phyloP scores from a whole-genome alignment of 352 stramenopile species.

The Globisporangium cederbergense region DNA sequence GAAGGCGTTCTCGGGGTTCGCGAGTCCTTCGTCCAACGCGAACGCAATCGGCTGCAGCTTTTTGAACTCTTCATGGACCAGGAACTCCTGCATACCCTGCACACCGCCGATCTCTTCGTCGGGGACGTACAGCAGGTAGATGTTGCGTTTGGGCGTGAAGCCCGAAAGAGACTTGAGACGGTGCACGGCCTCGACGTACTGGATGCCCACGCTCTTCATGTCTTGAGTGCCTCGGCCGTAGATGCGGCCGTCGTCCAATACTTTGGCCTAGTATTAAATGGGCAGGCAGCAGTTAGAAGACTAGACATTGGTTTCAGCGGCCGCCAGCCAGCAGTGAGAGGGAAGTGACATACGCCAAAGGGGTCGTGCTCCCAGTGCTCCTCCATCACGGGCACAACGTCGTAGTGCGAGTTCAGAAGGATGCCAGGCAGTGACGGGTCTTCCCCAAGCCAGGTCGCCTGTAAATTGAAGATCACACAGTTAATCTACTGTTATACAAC shows the following conservation, averaged over 20 bases:
- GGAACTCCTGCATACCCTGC: slow-evolving; percentile 91
- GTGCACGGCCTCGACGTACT: slow-evolving; percentile 92
- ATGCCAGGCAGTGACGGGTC: slow-evolving; percentile 79
- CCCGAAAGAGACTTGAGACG: slow-evolving; percentile 45
- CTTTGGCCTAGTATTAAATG: slow-evolving; percentile 30
- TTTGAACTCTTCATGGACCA: slow-evolving; percentile 83
- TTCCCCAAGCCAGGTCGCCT: slow-evolving; percentile 73
- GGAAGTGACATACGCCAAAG: slow-evolving; percentile 53
- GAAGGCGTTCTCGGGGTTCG: slow-evolving; percentile 85
- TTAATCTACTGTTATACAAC: too few species aligned
- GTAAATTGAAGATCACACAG: too few species aligned
- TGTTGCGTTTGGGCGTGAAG: slow-evolving; percentile 82
- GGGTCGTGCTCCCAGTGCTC: slow-evolving; percentile 87
- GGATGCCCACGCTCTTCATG: slow-evolving; percentile 96
- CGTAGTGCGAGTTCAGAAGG: slow-evolving; percentile 94
- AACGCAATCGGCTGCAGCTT: slow-evolving; percentile 81
- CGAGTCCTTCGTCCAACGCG: slow-evolving; percentile 95
- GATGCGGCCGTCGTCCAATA: slow-evolving; percentile 82
- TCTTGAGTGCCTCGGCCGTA: slow-evolving; percentile 90
- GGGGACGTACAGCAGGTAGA: slow-evolving; percentile 92
- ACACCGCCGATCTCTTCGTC: slow-evolving; percentile 93
- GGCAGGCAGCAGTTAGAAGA: too few species aligned
- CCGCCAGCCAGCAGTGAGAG: neutral
- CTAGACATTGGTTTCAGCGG: too few species aligned
- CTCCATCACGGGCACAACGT: slow-evolving; percentile 89